phyloP scores from a whole-genome alignment of 1,284 basidiomycete species.

The Naganishia albida region DNA sequence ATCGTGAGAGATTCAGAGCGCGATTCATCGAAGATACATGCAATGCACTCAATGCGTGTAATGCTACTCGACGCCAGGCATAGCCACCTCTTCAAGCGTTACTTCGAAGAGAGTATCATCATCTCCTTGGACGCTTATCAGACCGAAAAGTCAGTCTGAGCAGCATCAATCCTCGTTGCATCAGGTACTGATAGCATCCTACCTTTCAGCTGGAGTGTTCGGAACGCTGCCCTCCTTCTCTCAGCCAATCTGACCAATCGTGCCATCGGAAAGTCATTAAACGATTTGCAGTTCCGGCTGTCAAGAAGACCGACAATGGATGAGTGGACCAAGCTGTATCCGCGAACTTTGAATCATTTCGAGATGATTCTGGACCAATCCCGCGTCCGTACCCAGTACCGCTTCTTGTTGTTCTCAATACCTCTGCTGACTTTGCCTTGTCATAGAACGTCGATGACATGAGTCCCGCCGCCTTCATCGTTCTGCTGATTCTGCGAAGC shows the following conservation, averaged over 20 bases:
- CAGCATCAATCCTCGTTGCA: neutral
- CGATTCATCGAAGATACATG: constrained; percentile 50
- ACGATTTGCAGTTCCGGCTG: constrained; percentile 21
- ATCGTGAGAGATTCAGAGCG: constrained; percentile 42
- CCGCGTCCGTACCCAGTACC: neutral
- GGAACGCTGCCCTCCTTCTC: constrained; percentile 52
- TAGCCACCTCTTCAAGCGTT: constrained; percentile 41
- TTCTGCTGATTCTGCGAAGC: constrained; percentile 27
- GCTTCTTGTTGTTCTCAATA: neutral
- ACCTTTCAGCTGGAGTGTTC: constrained; percentile 50
- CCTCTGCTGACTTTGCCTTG: neutral
- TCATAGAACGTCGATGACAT: neutral
- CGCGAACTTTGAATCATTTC: constrained; percentile 17
- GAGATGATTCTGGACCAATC: constrained; percentile 11
- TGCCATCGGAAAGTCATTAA: constrained; percentile 39
- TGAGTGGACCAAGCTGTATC: constrained; percentile 30
- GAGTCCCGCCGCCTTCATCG: constrained; percentile 19
- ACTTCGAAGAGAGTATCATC: constrained; percentile 48
- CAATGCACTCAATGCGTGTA: constrained; percentile 53
- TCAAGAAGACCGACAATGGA: constrained; percentile 6
- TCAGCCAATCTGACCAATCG: constrained; percentile 50
- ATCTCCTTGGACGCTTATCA: constrained; percentile 48
- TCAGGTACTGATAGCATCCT: constrained; percentile 17
- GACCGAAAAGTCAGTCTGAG: constrained; percentile 45
- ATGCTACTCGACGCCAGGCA: constrained; percentile 51